Base-by-base conservation (phyloP, 306 rosid genomes). In the Parietaria judaica region DNA sequence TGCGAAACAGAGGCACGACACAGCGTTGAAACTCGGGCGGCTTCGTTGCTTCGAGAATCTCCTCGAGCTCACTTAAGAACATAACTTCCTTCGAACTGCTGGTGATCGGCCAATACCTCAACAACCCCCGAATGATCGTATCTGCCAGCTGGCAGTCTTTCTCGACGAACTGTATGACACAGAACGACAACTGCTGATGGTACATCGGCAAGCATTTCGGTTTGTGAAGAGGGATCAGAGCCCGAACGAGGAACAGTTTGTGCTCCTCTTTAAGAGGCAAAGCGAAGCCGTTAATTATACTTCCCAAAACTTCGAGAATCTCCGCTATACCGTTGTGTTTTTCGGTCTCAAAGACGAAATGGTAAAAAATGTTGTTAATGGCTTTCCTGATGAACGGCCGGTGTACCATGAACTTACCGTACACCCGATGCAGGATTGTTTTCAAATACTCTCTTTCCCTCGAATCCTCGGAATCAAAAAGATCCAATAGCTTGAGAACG, bases 41-140 rank as follows among this genome's bases (percentile, higher is more conserved):
- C 70, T 79, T 79, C 56, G 84, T 79, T 31, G 81, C 81, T 74
- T 84, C 87, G 47, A 84, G 71, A 69, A 79, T 46, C 72, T 79
- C 87, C 76, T 84, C 90, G 36, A 84, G 72, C 77, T 84, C 83
- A 55, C 76, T 59, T 45, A 81, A 67, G 78, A 84, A 79, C 84
- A 81, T 81, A 56, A 81, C 87, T 70, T 79, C 84, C 83, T 84
- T 84, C 2, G 90, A 78, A 76, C 86, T 84, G 76, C 72, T 81
- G 16, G 81, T 84, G 56, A 81, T 59, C 6, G 87, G 87, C 87
- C 90, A 79, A 62, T 78, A 84, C 66, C 74, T 81, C 44, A 84
- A 50, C 60, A 81, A 74, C 59, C 84, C 85, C 71, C 81, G 68
- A 59, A 81, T 71, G 55, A 79, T 70, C 11, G 78, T 71, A 66